phyloP scores from a whole-genome alignment of 495 filamentous ascomycete species.

The Neurospora tetrasperma region DNA sequence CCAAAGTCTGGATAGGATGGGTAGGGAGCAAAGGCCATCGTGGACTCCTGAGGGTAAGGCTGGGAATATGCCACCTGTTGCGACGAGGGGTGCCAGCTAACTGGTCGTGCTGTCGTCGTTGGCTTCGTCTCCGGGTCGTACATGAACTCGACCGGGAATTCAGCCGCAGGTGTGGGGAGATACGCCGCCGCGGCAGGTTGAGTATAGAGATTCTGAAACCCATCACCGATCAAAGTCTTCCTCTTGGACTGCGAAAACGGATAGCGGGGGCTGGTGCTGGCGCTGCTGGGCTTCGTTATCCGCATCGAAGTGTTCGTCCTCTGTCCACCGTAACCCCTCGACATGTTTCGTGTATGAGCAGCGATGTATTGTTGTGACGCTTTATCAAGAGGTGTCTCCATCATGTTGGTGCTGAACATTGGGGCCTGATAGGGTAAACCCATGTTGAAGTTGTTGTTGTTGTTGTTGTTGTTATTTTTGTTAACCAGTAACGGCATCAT shows the following conservation, averaged over 20 bases:
- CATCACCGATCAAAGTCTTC: conserved; percentile 46
- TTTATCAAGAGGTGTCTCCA: conserved; percentile 18
- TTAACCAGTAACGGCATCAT: conserved; percentile 23
- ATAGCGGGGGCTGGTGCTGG: conserved; percentile 58
- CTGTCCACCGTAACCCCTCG: conserved; percentile 31
- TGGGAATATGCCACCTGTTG: conserved; percentile 22
- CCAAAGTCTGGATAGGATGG: conserved; percentile 26
- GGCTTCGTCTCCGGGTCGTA: conserved; percentile 24
- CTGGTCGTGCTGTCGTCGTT: conserved; percentile 40
- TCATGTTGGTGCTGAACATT: conserved; percentile 11
- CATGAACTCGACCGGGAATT: conserved; percentile 21
- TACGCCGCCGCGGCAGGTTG: conserved; percentile 28
- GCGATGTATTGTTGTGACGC: conserved; percentile 5
- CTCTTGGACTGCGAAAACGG: conserved; percentile 37
- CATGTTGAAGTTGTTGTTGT: not conserved
- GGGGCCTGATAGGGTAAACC: not conserved
- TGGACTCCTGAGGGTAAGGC: conserved; percentile 18
- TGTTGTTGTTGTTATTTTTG: conserved; percentile 7
- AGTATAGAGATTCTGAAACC: conserved; percentile 22
- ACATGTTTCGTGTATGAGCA: conserved; percentile 29
- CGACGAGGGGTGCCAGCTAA: conserved; percentile 61
- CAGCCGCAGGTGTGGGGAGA: conserved; percentile 19
- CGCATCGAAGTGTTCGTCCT: conserved; percentile 36
- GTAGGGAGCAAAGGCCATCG: conserved; percentile 19
- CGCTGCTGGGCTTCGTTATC: conserved; percentile 57